Base-by-base conservation (phyloP, 306 rosid species). In the Erythrophleum fordii region DNA sequence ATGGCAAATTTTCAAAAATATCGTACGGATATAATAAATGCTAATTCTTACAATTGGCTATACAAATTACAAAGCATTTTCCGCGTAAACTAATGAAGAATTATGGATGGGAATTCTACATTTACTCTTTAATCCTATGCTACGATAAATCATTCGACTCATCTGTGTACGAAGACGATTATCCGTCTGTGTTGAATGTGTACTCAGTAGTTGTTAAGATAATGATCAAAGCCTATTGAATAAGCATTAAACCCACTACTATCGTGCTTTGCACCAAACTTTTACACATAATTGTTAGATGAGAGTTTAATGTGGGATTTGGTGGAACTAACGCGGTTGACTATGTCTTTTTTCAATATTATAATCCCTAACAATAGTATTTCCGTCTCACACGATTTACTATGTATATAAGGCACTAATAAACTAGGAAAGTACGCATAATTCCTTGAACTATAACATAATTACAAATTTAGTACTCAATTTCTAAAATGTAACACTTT, bases 271-370 rank as follows among this genome's bases (percentile, higher is more conserved):
- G 79, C 62, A 79, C 87, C 65, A 69, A 79, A 76, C 74, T 60
- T 56, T 31, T 42, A 22, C 72, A 81, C 45, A 79, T 22, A 34
- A 74, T 67, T 69, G 84, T 29, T 51, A 77, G 87, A 61, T 77
- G 69, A 75, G 20, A 67, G 90, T 82, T 86, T 79, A 87, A 84
- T 84, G 86, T 75, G 87, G 86, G 76, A 88, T 83, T 86, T 79
- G 88, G 88, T 83, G 77, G 85, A 81, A 79, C 81, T 73, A 83
- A 85, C 87, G 70, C 77, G 80, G 77, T 77, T 82, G 60, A 68
- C 14, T 55, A 5, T 69, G 82, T 73, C 71, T 81, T 73, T n/a
- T 66, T 31, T 26, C 11, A 75, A 58, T 61, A 66, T 64, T 68
- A 83, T 87, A 78, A 86, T 73, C 45, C 61, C 6, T 42, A 78